Conservation (phyloP, 495 filamentous ascomycete genomes). For the Amniculicola lignicola region DNA sequence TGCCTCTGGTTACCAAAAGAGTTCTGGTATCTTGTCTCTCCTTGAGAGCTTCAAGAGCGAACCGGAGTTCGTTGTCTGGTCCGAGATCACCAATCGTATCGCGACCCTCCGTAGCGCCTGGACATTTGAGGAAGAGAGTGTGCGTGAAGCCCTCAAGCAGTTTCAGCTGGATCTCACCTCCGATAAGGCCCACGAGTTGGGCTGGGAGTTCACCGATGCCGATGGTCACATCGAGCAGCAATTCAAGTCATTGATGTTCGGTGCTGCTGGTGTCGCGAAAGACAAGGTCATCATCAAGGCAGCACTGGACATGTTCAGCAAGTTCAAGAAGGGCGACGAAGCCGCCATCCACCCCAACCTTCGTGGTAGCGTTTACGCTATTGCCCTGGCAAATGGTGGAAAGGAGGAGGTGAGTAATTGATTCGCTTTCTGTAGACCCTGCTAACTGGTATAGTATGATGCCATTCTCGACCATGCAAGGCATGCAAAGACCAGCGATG, state of each 20-base stretch:
- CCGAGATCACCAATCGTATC: constrained; percentile 77
- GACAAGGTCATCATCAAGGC: constrained; percentile 60
- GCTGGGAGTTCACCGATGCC: constrained; percentile 78
- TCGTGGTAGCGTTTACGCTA: constrained; percentile 64
- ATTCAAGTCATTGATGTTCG: constrained; percentile 70
- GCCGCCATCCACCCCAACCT: constrained; percentile 72
- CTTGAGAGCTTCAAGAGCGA: constrained; percentile 81
- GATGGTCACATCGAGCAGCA: constrained; percentile 91
- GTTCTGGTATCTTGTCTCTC: constrained; percentile 81
- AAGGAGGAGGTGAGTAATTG: constrained; percentile 60
- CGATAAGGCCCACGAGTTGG: constrained; percentile 74
- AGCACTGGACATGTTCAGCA: constrained; percentile 70
- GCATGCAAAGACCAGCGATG: constrained; percentile 82
- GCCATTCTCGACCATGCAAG: constrained; percentile 76
- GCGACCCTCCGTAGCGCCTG: constrained; percentile 73
- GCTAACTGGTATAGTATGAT: constrained; percentile 59
- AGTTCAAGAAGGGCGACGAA: constrained; percentile 63
- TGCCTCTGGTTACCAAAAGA: constrained; percentile 86
- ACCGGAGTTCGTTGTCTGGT: constrained; percentile 90
- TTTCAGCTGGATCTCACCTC: constrained; percentile 76
- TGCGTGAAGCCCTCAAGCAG: constrained; percentile 69
- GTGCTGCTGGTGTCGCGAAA: constrained; percentile 61
- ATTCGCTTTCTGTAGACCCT: neutral
- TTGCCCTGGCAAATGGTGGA: constrained; percentile 69
- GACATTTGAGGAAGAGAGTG: constrained; percentile 77